Conservation (phyloP, 768 basidiomycete genomes). For the Inosperma sp. region DNA sequence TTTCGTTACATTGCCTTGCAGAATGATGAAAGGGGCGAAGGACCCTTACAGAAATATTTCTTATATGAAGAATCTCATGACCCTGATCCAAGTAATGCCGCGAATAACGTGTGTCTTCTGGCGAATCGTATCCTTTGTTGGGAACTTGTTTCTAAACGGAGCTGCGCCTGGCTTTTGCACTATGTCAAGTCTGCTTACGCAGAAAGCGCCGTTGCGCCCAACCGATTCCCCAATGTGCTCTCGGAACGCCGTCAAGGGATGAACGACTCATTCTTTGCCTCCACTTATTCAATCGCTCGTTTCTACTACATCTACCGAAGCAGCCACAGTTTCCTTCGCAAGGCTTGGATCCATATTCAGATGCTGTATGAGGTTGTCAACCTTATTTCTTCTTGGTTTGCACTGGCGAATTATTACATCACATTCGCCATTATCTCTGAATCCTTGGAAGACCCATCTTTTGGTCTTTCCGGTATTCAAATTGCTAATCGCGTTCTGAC, state of each 20-base stretch:
- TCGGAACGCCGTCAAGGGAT: conserved; percentile 95
- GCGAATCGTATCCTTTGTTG: conserved; percentile 90
- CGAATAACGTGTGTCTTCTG: conserved; percentile 93
- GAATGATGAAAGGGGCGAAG: conserved; percentile 77
- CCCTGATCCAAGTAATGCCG: conserved; percentile 86
- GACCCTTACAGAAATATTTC: conserved; percentile 71
- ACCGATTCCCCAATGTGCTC: conserved; percentile 90
- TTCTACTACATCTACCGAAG: conserved; percentile 95
- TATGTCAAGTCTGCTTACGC: conserved; percentile 73
- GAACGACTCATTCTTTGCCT: conserved; percentile 97
- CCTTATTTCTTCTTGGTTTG: conserved; percentile 89
- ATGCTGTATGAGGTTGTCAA: conserved; percentile 90
- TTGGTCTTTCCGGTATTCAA: conserved; percentile 56
- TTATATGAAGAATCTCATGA: conserved; percentile 92
- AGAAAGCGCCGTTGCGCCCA: conserved; percentile 90
- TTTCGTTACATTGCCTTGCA: conserved; percentile 89
- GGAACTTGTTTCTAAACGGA: conserved; percentile 86
- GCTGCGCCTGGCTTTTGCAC: conserved; percentile 94
- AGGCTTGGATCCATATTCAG: conserved; percentile 94
- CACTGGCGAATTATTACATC: conserved; percentile 87
- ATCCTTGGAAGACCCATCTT: conserved; percentile 64
- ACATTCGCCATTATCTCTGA: conserved; percentile 75
- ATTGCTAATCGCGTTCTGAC: conserved; percentile 73
- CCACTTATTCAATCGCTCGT: conserved; percentile 87
- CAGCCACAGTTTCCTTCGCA: conserved; percentile 73